phyloP scores from a whole-genome alignment of 139 green algal species.

The Spirogloea muscicola region DNA sequence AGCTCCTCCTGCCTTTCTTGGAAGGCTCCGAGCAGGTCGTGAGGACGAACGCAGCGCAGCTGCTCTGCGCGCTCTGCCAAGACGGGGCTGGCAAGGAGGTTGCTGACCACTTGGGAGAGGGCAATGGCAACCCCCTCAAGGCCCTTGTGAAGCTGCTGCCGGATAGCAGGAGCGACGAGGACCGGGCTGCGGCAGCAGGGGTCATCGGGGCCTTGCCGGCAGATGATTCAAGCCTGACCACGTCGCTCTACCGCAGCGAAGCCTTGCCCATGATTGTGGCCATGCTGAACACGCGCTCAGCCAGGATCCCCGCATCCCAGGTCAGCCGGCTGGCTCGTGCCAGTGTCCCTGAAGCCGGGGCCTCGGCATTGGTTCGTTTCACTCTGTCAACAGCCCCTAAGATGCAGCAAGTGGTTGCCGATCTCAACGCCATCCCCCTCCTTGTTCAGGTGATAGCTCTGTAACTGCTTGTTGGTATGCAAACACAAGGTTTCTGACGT shows the following conservation, averaged over 20 bases:
- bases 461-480: too few species aligned
- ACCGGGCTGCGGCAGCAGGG: conserved; percentile 9
- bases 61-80: conserved; percentile 13
- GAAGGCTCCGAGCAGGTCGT: conserved; percentile 23
- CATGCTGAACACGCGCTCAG: conserved; percentile 22
- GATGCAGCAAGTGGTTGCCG: conserved; percentile 16
- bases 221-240: neutral
- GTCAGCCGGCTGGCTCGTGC: too few species aligned
- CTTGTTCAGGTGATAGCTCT: too few species aligned
- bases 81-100: conserved; percentile 20
- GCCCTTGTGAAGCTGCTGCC: conserved; percentile 6
- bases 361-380: conserved; percentile 27
- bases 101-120: conserved; percentile 23
- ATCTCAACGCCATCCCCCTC: conserved; percentile 16
- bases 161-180: neutral
- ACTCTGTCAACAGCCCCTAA: conserved; percentile 34
- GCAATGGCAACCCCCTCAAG: neutral
- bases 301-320: too few species aligned
- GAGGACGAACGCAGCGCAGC: conserved; percentile 7
- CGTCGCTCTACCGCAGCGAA: too few species aligned
- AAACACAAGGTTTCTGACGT: too few species aligned
- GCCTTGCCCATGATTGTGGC: conserved; percentile 9
- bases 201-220: conserved; percentile 10
- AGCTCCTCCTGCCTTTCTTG: conserved; percentile 29
- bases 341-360: conserved; percentile 15